Evolutionary conservation across 305 asterid species (phyloP).

Genomic region (Fraxinus velutina): DNA sequence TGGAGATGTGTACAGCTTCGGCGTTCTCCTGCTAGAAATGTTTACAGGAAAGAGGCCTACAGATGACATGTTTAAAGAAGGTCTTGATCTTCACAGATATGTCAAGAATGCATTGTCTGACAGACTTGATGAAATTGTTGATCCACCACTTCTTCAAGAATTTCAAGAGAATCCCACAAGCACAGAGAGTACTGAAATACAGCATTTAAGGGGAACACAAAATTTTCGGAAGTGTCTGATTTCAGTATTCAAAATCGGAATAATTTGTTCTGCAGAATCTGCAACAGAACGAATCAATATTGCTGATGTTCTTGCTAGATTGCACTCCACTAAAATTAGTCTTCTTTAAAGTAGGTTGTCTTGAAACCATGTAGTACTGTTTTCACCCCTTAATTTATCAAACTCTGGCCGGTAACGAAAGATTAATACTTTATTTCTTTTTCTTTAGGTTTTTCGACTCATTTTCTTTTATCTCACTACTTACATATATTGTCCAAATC

Average conservation of each 20-base stretch:
- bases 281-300: constrained; percentile 25
- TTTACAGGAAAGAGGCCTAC: constrained; percentile 35
- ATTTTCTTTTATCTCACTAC: background rate
- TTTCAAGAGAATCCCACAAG: background rate
- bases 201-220: background rate
- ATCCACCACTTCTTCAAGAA: constrained; percentile 16
- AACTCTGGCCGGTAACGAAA: background rate
- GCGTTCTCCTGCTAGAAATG: constrained; percentile 23
- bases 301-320: constrained; percentile 10
- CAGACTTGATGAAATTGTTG: constrained; percentile 18
- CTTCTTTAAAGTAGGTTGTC: background rate
- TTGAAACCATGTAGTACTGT: background rate
- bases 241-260: constrained; percentile 18
- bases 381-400: background rate
- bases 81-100: constrained; percentile 21
- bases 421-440: background rate
- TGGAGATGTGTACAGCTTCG: constrained; percentile 32
- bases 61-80: constrained; percentile 21
- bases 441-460: background rate
- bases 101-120: constrained; percentile 20
- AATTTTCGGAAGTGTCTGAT: constrained; percentile 11
- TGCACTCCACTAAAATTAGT: constrained; percentile 15
- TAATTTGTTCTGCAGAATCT: constrained; percentile 19
- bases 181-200: background rate
- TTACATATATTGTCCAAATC: background rate